Percentiles rank a stretch among this genome's conserved stretches.
These are phyloP conservation scores for Stellera chamaejasme DNA, from an alignment of 345 rosid species.

Conservation along the genomic window DNA sequence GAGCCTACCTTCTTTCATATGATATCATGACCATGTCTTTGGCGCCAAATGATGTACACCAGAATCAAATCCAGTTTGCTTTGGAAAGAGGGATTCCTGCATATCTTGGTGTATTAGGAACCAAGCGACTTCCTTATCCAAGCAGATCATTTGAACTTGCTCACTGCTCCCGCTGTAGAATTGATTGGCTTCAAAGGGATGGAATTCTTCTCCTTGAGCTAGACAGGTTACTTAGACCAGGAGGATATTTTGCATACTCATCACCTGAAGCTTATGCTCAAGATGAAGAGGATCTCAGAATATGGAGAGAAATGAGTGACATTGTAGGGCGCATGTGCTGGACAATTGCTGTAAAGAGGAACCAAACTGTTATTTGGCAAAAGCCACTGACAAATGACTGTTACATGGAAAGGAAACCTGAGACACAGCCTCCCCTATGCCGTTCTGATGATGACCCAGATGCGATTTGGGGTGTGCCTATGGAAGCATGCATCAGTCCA, in stretches of 20 bases:
- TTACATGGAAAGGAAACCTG: constrained; percentile 69
- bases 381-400: constrained; percentile 92
- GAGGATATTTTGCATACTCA: constrained; percentile 97
- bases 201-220: constrained; percentile 98
- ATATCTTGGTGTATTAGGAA: constrained; percentile 93
- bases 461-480: constrained; percentile 68
- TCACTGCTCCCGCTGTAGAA: constrained; percentile 96
- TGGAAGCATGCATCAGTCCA: constrained; percentile 93
- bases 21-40: constrained; percentile 81
- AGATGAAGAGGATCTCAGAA: constrained; percentile 87
- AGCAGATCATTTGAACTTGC: constrained; percentile 98
- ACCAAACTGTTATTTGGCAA: constrained; percentile 97
- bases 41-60: constrained; percentile 99
- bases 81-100: constrained; percentile 99
- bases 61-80: constrained; percentile 99
- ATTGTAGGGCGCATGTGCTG: constrained; percentile 94
- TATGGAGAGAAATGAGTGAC: constrained; percentile 93
- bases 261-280: constrained; percentile 99
- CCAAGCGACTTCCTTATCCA: constrained; percentile 95
- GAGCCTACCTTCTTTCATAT: constrained; percentile 86
- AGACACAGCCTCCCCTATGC: constrained; percentile 87
- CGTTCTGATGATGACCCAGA: constrained; percentile 87
- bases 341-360: constrained; percentile 82
- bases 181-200: constrained; percentile 99
- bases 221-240: constrained; percentile 91